phyloP scores from a whole-genome alignment of 306 rosid species.

The Cicer bijugum region DNA sequence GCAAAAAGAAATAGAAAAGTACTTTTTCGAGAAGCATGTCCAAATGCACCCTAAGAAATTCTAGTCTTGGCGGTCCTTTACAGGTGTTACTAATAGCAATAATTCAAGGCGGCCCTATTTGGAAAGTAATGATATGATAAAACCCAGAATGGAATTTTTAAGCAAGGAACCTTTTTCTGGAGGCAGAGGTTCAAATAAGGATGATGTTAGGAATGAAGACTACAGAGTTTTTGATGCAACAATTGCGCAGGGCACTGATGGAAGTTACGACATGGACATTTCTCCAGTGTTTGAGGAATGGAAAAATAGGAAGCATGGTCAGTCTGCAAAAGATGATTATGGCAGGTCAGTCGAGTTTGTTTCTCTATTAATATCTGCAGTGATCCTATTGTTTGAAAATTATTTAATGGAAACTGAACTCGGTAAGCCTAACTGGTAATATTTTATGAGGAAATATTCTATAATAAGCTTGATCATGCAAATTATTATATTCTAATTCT shows the following conservation, averaged over 20 bases:
- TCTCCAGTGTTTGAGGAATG: slow-evolving; percentile 81
- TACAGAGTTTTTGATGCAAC: slow-evolving; percentile 58
- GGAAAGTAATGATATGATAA: slow-evolving; percentile 60
- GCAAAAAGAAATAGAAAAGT: not conserved
- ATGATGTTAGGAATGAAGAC: slow-evolving; percentile 53
- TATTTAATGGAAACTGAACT: slow-evolving; percentile 19
- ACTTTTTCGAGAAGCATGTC: not conserved
- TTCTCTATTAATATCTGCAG: slow-evolving; percentile 8
- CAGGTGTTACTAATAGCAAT: slow-evolving; percentile 63
- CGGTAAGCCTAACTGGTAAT: not conserved
- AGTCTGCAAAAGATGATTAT: slow-evolving; percentile 68
- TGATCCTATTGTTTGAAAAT: slow-evolving; percentile 30
- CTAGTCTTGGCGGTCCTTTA: slow-evolving; percentile 59
- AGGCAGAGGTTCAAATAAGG: slow-evolving; percentile 67
- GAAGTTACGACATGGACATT: slow-evolving; percentile 59
- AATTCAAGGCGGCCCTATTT: slow-evolving; percentile 63
- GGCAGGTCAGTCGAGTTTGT: slow-evolving; percentile 66
- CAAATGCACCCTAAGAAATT: slow-evolving; percentile 52
- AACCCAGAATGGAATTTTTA: slow-evolving; percentile 55
- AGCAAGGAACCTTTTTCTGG: slow-evolving; percentile 64
- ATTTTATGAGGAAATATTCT: slow-evolving; percentile 1
- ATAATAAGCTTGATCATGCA: not conserved
- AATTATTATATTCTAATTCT: slow-evolving; percentile 27
- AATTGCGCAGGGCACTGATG: slow-evolving; percentile 67
- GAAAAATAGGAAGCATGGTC: slow-evolving; percentile 60